Conservation (phyloP, 306 rosid species). For the Vigna mungo region DNA sequence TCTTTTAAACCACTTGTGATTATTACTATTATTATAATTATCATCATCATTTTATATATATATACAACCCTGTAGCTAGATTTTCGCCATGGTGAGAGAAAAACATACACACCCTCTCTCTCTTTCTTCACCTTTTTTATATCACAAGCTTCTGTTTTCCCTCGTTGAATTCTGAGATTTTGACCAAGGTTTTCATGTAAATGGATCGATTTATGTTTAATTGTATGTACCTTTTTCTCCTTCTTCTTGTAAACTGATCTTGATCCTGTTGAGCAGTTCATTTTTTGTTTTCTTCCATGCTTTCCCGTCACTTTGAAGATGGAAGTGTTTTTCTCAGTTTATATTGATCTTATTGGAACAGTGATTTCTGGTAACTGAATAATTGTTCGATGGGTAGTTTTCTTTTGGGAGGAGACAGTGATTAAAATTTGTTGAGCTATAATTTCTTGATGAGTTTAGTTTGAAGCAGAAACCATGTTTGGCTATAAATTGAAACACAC, state of each 20-base stretch:
- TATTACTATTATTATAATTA: too few relatives aligned
- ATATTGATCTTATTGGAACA: background rate
- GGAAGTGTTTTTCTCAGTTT: background rate
- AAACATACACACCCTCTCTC: background rate
- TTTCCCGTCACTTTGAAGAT: background rate
- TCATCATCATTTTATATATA: background rate
- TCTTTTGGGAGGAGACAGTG: background rate
- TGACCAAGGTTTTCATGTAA: conserved; percentile 2
- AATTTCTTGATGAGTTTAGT: background rate
- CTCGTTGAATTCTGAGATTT: background rate
- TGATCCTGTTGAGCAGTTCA: background rate
- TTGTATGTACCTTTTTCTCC: background rate
- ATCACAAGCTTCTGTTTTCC: background rate
- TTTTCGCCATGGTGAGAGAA: background rate
- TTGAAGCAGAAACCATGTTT: background rate
- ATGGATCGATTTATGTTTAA: background rate
- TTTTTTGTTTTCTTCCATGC: background rate
- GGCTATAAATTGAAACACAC: background rate
- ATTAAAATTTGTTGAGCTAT: background rate
- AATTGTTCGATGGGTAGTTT: background rate
- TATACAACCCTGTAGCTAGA: background rate
- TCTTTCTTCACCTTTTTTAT: background rate
- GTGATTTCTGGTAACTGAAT: background rate
- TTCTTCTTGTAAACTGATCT: conserved; percentile 11
- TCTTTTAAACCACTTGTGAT: background rate